Base-by-base conservation (phyloP, 163 green algal species). In the Scenedesmus sp. region DNA sequence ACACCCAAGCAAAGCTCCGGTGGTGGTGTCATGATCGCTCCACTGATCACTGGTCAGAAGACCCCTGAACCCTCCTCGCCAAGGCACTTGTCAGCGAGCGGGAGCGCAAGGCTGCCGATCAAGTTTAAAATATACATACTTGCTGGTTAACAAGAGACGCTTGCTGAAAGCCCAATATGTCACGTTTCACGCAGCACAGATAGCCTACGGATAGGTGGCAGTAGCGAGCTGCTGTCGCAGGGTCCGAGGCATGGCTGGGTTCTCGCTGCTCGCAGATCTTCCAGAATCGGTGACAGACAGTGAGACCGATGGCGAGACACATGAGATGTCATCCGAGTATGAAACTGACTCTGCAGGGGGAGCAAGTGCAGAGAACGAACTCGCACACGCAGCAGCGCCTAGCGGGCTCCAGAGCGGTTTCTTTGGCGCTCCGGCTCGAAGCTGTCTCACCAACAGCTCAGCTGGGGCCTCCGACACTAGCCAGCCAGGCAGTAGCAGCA, bases 401-500 rank as follows among this genome's bases (percentile, higher is more conserved):
- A 72, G 59, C 3, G 59, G 59, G 22, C 59, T 72, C 24, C 13
- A n/a, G 59, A 35, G 24, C 7, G 18, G 59, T 35, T 72, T 72
- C 20, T 72, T 35, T 22, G 33, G 33, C 3, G 22, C 59, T n/a
- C 20, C 59, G 22, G 3, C 22, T 35, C 59, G 24, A 20, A 72
- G 10, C 12, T 1, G 33, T 13, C 24, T 22, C 59, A 24, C 22
- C 59, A 33, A 4, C 33, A n/a, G 20, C 24, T n/a, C 59, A 35
- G 59, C 59, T 35, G 59, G 59, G 59, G 59, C 73, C n/a, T 35
- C 73, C n/a, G 49, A 46, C 73, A 83, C 37, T 12, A 20, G 73
- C 73, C 40, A n/a, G 37, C 18, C 82, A 49, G 46, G 44, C 83
- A 88, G 33, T 46, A 88, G 59, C 40, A 56, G n/a, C 83, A 88